Evolutionary conservation across 164 flowering plant genomes (phyloP), one percentile per base, ranked within the genome.

Genomic region (Piper betle): DNA sequence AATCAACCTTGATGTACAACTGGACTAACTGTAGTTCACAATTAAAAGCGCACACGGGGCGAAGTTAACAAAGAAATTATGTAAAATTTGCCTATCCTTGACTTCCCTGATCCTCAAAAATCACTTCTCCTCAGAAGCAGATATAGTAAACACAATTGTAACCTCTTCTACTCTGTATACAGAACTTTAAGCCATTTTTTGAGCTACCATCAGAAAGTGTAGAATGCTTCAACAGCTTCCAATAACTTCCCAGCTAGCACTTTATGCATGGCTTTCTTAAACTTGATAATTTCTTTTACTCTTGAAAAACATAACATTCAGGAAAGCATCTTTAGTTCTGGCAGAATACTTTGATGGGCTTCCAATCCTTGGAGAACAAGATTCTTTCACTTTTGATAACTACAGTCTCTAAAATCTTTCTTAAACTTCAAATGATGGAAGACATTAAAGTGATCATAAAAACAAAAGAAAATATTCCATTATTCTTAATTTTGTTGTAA

Each of bases 331-430:
- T 68, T 62, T 73, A 78, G 71, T 72, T 82, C 80, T 79, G 78
- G 75, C 78, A 68, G 71, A 73, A 77, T 73, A 74, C 82, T 79
- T 81, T 77, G 84, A 72, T 63, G 71, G 58, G 75, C 85, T 78
- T 79, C 75, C 77, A 66, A 68, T 20, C 80, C 76, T 75, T 74
- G 80, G 69, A 69, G 79, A 79, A 56, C 70, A 63, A 59, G 70
- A 72, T 63, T 71, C 80, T 83, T 80, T 57, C 81, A 78, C 86
- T 80, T 85, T 91, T 76, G 76, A 78, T 84, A 87, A 78, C 76
- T 86, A 79, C 75, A 80, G 73, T 79, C 75, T 58, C 77, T 74
- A 78, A 74, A 73, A 66, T 65, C 80, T 25, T 25, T 25, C 33
- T 25, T 25, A 25, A 25, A 25, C 33, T 25, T 25, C 33, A 25